Evolutionary conservation across 805 yeast species (phyloP).

Genomic region (Candida corydali): DNA sequence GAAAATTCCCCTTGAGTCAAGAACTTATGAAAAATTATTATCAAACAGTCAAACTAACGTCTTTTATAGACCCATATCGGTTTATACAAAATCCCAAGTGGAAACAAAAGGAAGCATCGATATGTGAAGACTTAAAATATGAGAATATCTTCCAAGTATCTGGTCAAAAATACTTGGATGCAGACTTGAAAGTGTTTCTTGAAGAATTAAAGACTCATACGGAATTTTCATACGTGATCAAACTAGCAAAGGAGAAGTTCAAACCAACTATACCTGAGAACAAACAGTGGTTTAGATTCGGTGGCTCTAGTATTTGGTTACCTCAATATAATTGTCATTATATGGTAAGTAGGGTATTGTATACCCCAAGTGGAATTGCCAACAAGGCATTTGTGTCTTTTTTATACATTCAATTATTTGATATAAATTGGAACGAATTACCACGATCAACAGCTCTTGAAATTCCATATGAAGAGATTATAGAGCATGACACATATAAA

Average conservation of each 20-base stretch:
- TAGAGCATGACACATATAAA: conserved; percentile 7
- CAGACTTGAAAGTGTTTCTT: conserved; percentile 12
- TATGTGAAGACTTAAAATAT: conserved; percentile 14
- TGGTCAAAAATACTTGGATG: conserved; percentile 14
- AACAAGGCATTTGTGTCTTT: conserved; percentile 25
- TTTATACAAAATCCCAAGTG: conserved; percentile 1
- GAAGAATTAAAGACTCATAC: conserved; percentile 6
- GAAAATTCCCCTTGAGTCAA: conserved; percentile 9
- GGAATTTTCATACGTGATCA: conserved; percentile 13
- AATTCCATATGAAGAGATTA: conserved; percentile 21
- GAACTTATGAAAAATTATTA: not conserved
- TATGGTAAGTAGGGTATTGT: conserved; percentile 26
- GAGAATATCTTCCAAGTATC: conserved; percentile 13
- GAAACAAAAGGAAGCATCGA: conserved; percentile 4
- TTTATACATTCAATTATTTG: conserved; percentile 19
- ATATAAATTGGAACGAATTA: conserved; percentile 20
- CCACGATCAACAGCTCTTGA: conserved; percentile 15
- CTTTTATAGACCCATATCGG: conserved; percentile 17
- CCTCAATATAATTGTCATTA: conserved; percentile 28
- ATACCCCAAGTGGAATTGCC: conserved; percentile 19
- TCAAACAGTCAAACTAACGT: conserved; percentile 7
- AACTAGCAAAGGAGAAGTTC: conserved; percentile 13
- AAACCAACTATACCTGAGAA: conserved; percentile 18
- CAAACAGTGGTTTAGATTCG: conserved; percentile 28
- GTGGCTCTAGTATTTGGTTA: conserved; percentile 30